Conservation (phyloP, 768 basidiomycete species). For the Dacryopinax primogenitus region DNA sequence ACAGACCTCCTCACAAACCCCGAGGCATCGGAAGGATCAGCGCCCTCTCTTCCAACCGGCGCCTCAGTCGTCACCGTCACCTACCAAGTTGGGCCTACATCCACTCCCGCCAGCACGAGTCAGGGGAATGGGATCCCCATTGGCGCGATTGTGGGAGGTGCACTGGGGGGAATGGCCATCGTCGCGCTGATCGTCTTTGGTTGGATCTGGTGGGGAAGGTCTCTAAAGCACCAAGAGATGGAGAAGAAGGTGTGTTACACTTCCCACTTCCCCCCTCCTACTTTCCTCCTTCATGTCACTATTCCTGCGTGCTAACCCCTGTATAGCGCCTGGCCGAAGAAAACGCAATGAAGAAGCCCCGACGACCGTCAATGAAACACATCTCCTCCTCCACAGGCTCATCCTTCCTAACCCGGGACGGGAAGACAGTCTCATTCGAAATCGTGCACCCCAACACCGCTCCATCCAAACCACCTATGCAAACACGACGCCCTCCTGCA, state of each 20-base stretch:
- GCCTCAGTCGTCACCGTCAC: background rate
- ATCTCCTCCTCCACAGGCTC: slow-evolving; percentile 2
- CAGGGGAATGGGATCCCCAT: background rate
- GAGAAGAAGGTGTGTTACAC: background rate
- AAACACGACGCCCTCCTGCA: background rate
- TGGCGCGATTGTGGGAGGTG: background rate
- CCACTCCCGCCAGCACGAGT: background rate
- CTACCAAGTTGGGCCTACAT: background rate
- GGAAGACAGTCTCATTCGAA: slow-evolving; percentile 2
- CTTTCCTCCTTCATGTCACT: background rate
- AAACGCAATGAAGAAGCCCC: background rate
- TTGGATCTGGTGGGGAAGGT: background rate
- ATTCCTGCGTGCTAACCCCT: background rate
- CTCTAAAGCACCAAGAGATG: background rate
- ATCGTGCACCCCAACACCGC: background rate
- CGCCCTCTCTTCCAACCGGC: too few species aligned
- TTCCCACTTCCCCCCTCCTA: background rate
- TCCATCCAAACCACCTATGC: background rate
- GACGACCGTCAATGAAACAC: slow-evolving; percentile 1
- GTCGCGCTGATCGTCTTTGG: background rate
- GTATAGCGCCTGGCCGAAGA: background rate
- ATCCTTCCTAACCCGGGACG: slow-evolving; percentile 4
- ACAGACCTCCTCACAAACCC: too few species aligned
- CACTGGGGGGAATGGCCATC: background rate
- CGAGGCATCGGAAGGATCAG: too few species aligned